phyloP scores from a whole-genome alignment of 2,329 filamentous ascomycete genomes.

The Botrytis paeoniae region DNA sequence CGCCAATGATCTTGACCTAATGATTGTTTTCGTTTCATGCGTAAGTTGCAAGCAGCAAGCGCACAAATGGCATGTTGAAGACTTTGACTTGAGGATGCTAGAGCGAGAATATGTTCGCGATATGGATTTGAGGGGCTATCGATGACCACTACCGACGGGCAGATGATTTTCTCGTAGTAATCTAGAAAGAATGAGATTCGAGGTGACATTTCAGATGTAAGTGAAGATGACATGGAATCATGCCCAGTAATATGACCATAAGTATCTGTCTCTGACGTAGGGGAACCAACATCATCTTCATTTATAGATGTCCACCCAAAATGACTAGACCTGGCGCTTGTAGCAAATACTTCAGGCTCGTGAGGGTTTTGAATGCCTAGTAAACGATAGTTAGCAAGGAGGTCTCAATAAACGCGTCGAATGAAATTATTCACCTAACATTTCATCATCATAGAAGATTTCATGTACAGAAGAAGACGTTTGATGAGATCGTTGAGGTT shows the following conservation, averaged over 20 bases:
- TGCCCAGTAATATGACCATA: slow-evolving; percentile 35
- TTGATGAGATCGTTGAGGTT: slow-evolving; percentile 34
- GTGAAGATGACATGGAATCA: slow-evolving; percentile 52
- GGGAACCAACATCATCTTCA: slow-evolving; percentile 37
- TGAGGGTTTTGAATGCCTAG: slow-evolving; percentile 26
- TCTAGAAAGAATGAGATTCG: slow-evolving; percentile 87
- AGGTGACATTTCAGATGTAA: slow-evolving; percentile 61
- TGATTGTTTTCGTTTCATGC: slow-evolving; percentile 73
- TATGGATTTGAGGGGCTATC: slow-evolving; percentile 86
- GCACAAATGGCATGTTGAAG: slow-evolving; percentile 93
- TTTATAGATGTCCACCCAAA: slow-evolving; percentile 37
- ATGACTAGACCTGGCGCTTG: slow-evolving; percentile 36
- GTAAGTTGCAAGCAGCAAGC: slow-evolving; percentile 81
- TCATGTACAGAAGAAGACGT: slow-evolving; percentile 33
- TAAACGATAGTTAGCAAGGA: slow-evolving; percentile 24
- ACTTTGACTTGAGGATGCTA: slow-evolving; percentile 74
- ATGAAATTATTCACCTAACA: slow-evolving; percentile 39
- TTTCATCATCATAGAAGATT: slow-evolving; percentile 40
- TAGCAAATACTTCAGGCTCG: slow-evolving; percentile 35
- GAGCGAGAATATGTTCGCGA: slow-evolving; percentile 73
- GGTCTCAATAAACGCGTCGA: neutral
- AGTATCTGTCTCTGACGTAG: slow-evolving; percentile 30
- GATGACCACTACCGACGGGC: slow-evolving; percentile 86
- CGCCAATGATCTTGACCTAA: slow-evolving; percentile 52
- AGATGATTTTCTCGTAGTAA: slow-evolving; percentile 91